Conservation (phyloP, 2,329 filamentous ascomycete genomes). For the Dactylellina cionopaga region DNA sequence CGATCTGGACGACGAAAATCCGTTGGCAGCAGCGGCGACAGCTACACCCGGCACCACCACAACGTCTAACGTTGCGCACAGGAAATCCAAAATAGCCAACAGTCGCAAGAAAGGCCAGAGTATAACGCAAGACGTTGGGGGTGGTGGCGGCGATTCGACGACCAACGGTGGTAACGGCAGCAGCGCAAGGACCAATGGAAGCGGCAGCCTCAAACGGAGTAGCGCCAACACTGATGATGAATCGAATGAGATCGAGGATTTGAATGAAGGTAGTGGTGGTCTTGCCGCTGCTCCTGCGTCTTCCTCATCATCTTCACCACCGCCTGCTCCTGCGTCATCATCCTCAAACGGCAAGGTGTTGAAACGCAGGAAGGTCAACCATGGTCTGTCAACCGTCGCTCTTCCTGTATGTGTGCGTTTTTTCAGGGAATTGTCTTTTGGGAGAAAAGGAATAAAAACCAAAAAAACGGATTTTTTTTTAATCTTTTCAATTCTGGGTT, state of each 20-base stretch:
- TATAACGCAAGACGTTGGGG: constrained; percentile 26
- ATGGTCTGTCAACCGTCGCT: constrained; percentile 70
- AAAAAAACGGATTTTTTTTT: constrained; percentile 51
- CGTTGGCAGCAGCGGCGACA: background rate
- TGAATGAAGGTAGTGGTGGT: constrained; percentile 57
- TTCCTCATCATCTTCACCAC: constrained; percentile 57
- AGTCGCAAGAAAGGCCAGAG: constrained; percentile 52
- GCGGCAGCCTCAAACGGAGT: constrained; percentile 37
- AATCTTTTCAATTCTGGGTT: constrained; percentile 53
- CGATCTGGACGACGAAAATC: constrained; percentile 40
- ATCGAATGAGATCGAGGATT: constrained; percentile 55
- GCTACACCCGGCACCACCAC: constrained; percentile 27
- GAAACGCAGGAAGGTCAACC: constrained; percentile 88
- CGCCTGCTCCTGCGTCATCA: constrained; percentile 55
- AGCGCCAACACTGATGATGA: constrained; percentile 42
- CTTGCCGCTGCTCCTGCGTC: constrained; percentile 46
- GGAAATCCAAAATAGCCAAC: constrained; percentile 36
- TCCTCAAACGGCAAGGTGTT: constrained; percentile 68
- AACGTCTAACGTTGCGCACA: constrained; percentile 50
- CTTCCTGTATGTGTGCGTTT: constrained; percentile 51
- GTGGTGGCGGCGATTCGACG: constrained; percentile 34
- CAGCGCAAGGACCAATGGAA: constrained; percentile 38
- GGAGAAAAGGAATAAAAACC: constrained; percentile 39
- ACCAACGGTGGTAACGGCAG: constrained; percentile 33
- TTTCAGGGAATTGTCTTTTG: constrained; percentile 55